Base-by-base conservation (phyloP, 805 yeast species). In the Kodamaea fukazawae region DNA sequence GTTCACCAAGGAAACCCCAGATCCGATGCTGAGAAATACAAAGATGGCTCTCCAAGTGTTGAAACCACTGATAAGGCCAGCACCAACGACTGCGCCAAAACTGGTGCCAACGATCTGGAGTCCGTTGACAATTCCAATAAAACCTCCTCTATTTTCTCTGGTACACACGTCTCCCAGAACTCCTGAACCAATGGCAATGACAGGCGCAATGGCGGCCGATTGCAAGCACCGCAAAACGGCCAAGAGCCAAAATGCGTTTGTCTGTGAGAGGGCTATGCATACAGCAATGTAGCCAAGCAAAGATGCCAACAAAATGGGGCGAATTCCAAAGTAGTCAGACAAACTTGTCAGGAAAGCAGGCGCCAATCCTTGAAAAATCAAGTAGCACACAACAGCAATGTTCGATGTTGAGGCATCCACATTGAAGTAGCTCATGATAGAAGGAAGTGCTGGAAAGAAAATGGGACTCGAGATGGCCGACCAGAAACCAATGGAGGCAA, bases 391-490 rank as follows among this genome's bases (percentile, higher is more conserved):
- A 23, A 89, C 83, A 0, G 93, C 76, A 12, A 85, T 51, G 54
- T 87, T 85, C 40, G 80, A 77, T 39, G 70, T 61, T 37, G 79
- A 82, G 34, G 77, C 77, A 1, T 79, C 50, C 3, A 81, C 73
- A 30, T 70, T 37, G 50, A 89, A 86, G 18, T 76, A 61, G 0
- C 55, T 46, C 36, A 79, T 76, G 8, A 89, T 61, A 5, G 73
- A 66, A 0, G 81, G 76, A 14, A 89, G 60, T 0, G 89, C 88
- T 0, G 95, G 95, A 60, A 86, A 83, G 56, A 84, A 88, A 9
- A 87, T 85, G 0, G 95, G 86, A 48, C 83, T 76, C 0, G 90
- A 79, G 3, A 84, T 64, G 0, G 93, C 67, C 2, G 95, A 84
- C 67, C 83, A 81, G 29, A 78, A 60, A 0, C 86, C 86, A 1